phyloP scores from a whole-genome alignment of 495 filamentous ascomycete species.

The Corynascus novoguineensis region DNA sequence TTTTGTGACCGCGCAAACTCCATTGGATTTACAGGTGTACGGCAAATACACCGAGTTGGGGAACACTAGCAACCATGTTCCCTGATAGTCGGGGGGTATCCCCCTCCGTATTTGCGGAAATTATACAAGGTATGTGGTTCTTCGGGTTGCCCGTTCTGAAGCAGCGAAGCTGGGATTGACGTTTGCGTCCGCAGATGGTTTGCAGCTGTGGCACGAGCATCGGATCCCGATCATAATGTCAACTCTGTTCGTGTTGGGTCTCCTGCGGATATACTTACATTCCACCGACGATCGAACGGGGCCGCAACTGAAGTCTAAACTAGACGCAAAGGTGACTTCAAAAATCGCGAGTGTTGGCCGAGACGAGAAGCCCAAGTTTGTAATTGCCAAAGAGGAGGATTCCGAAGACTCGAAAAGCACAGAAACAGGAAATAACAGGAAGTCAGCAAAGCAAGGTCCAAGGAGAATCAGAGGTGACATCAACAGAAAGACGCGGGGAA shows the following conservation, averaged over 20 bases:
- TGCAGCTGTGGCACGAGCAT: constrained; percentile 52
- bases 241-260: constrained; percentile 32
- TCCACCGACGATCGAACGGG: constrained; percentile 23
- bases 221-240: constrained; percentile 48
- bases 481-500: constrained; percentile 28
- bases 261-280: constrained; percentile 40
- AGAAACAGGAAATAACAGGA: not conserved
- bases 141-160: too few species aligned
- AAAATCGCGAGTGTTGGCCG: not conserved
- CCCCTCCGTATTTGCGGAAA: constrained; percentile 9
- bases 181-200: constrained; percentile 32
- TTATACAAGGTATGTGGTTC: constrained; percentile 11
- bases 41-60: not conserved
- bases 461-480: constrained; percentile 47
- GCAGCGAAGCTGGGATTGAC: not conserved
- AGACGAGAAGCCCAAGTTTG: constrained; percentile 9
- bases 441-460: constrained; percentile 30
- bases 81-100: constrained; percentile 10
- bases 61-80: constrained; percentile 11
- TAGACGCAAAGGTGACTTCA: constrained; percentile 23
- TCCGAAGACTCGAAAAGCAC: not conserved
- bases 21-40: not conserved
- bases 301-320: constrained; percentile 24
- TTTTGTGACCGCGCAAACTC: not conserved
- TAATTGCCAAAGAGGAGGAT: constrained; percentile 17